phyloP scores from a whole-genome alignment of 768 basidiomycete genomes.

The Clavaria fumosa region DNA sequence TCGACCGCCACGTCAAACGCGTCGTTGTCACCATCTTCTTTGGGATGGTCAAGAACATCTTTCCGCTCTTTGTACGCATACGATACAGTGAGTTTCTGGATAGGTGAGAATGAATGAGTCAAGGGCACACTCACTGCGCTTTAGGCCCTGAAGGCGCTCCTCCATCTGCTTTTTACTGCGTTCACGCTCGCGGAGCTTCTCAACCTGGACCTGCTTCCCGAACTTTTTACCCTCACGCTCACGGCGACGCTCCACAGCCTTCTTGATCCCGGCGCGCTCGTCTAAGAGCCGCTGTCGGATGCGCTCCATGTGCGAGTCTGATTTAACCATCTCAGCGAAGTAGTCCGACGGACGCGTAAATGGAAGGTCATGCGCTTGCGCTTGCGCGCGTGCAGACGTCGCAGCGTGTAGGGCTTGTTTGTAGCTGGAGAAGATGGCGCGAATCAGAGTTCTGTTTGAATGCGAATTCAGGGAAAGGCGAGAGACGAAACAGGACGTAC shows the following conservation, averaged over 20 bases:
- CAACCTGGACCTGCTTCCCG: conserved; percentile 93
- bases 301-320: conserved; percentile 94
- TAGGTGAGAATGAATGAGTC: not conserved
- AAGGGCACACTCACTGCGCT: conserved; percentile 53
- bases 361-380: conserved; percentile 61
- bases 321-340: conserved; percentile 98
- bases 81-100: not conserved
- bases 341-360: conserved; percentile 90
- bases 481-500: conserved; percentile 31
- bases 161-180: conserved; percentile 84
- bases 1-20: conserved; percentile 86
- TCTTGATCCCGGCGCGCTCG: conserved; percentile 78
- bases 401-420: conserved; percentile 86
- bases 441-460: not conserved
- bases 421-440: conserved; percentile 40
- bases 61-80: conserved; percentile 49
- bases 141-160: conserved; percentile 71
- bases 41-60: conserved; percentile 56
- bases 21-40: conserved; percentile 41
- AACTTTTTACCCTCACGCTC: conserved; percentile 96
- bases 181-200: conserved; percentile 85
- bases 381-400: conserved; percentile 59
- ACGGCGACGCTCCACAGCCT: conserved; percentile 78
- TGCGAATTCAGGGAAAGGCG: too few species aligned
- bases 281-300: conserved; percentile 83